Conservation (phyloP, 306 rosid species). For the Ceratonia siliqua region DNA sequence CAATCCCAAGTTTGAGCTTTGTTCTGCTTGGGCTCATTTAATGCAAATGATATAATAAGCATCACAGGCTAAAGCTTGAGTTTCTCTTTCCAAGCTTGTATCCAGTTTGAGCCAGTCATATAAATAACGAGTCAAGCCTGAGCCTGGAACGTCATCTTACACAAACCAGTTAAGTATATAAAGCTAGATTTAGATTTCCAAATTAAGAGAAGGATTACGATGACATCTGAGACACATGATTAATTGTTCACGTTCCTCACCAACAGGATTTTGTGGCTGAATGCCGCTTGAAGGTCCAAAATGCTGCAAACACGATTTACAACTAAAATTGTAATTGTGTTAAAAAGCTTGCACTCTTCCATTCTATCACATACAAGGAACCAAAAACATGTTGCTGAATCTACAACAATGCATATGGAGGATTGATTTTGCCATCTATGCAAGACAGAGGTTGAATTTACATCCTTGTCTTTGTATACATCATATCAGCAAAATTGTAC, state of each 20-base stretch:
- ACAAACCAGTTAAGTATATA: constrained; percentile 29
- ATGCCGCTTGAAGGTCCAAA: constrained; percentile 53
- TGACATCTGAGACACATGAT: constrained; percentile 40
- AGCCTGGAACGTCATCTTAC: constrained; percentile 17
- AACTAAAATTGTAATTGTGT: constrained; percentile 47
- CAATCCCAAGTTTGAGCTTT: constrained; percentile 26
- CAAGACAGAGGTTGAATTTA: constrained; percentile 3
- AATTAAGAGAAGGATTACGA: constrained; percentile 20
- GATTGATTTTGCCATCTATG: constrained; percentile 27
- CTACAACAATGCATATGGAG: not conserved
- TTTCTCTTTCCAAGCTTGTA: constrained; percentile 32
- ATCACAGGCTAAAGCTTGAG: constrained; percentile 30
- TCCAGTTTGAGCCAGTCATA: constrained; percentile 21
- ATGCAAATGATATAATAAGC: constrained; percentile 29
- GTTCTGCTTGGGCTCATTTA: constrained; percentile 31
- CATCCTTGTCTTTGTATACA: constrained; percentile 13
- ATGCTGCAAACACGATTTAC: constrained; percentile 57
- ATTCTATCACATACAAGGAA: constrained; percentile 45
- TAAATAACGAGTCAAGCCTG: constrained; percentile 34
- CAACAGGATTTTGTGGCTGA: constrained; percentile 50
- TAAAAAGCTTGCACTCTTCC: constrained; percentile 38
- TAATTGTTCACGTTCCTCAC: constrained; percentile 43
- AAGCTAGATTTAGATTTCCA: constrained; percentile 26
- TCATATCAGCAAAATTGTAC: constrained; percentile 24
- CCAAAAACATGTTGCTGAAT: constrained; percentile 35